phyloP scores from a whole-genome alignment of 192 early-diverging fungal genomes.

The Gamsiella multidivaricata region DNA sequence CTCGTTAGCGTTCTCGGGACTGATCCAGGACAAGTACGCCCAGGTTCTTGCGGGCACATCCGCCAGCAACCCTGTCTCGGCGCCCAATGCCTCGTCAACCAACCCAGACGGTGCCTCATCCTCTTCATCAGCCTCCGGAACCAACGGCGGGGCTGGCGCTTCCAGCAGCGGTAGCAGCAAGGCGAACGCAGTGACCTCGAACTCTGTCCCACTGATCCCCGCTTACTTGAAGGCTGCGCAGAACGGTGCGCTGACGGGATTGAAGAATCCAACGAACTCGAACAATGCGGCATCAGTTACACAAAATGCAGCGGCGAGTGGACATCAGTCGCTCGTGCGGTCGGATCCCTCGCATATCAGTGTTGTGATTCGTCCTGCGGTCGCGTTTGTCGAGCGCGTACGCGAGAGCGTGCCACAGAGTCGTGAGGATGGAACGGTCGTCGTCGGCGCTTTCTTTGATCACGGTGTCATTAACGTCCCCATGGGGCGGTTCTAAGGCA shows the following conservation, averaged over 20 bases:
- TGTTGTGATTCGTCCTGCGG: constrained; percentile 46
- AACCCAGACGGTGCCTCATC: neutral
- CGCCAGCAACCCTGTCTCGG: constrained; percentile 23
- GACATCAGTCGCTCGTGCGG: constrained; percentile 41
- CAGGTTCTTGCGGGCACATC: constrained; percentile 24
- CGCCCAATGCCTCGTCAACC: neutral
- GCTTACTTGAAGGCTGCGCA: constrained; percentile 41
- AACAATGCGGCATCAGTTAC: constrained; percentile 10
- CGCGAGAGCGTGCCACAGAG: constrained; percentile 44
- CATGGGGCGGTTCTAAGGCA: constrained; percentile 45
- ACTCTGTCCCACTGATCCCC: constrained; percentile 45
- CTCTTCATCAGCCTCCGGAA: neutral
- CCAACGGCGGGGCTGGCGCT: neutral
- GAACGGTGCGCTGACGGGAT: constrained; percentile 25
- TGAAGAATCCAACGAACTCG: constrained; percentile 17
- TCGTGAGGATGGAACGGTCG: constrained; percentile 49
- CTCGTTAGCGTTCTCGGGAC: constrained; percentile 41
- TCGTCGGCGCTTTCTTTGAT: constrained; percentile 53
- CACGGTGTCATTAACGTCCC: constrained; percentile 52
- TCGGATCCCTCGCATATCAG: constrained; percentile 49
- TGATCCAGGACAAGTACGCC: constrained; percentile 52
- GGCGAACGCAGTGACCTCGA: constrained; percentile 28
- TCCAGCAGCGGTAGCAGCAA: constrained; percentile 6
- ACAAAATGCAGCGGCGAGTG: constrained; percentile 49
- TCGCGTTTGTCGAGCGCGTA: constrained; percentile 47